Percentiles rank a stretch among this genome's conserved stretches.
Evolutionary conservation across 2,329 filamentous ascomycete species (phyloP).

Genomic region (Thelonectria rubi): DNA sequence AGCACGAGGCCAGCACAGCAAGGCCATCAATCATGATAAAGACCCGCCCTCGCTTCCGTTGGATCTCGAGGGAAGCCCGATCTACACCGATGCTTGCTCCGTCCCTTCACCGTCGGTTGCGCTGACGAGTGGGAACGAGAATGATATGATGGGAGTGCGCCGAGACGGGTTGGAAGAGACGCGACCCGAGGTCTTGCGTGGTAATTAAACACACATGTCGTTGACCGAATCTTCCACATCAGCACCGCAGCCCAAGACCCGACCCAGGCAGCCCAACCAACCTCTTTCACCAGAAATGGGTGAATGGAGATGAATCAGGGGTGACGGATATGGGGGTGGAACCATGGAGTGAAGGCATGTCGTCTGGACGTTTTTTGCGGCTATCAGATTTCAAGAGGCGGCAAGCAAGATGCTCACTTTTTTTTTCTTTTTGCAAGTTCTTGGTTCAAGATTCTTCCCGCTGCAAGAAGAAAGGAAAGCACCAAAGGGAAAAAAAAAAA

Average conservation of each 20-base stretch:
- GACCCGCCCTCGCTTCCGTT: constrained; percentile 18
- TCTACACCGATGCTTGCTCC: constrained; percentile 11
- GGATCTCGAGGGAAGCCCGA: constrained; percentile 20
- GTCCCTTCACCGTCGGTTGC: constrained; percentile 9
- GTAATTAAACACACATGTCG: constrained; percentile 18
- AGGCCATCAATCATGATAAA: constrained; percentile 10
- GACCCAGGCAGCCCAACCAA: background rate
- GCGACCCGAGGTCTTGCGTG: constrained; percentile 6
- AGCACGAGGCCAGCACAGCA: background rate
- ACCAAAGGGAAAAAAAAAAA: background rate
- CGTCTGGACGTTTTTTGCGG: constrained; percentile 11
- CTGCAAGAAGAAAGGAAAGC: background rate
- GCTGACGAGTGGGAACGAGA: background rate
- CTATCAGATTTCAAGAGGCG: constrained; percentile 25
- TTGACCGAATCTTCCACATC: constrained; percentile 9
- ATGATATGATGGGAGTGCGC: constrained; percentile 12
- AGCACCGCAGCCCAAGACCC: constrained; percentile 3
- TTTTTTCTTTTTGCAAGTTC: constrained; percentile 24
- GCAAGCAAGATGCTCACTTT: constrained; percentile 18
- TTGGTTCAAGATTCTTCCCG: constrained; percentile 14
- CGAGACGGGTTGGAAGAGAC: background rate
- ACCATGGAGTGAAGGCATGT: background rate
- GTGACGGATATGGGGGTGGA: background rate
- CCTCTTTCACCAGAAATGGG: background rate
- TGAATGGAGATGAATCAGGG: constrained; percentile 17